Percentiles rank a stretch among this genome's conserved stretches.
Conservation (phyloP, 148 eudicot species). For the Silene uniflora region DNA sequence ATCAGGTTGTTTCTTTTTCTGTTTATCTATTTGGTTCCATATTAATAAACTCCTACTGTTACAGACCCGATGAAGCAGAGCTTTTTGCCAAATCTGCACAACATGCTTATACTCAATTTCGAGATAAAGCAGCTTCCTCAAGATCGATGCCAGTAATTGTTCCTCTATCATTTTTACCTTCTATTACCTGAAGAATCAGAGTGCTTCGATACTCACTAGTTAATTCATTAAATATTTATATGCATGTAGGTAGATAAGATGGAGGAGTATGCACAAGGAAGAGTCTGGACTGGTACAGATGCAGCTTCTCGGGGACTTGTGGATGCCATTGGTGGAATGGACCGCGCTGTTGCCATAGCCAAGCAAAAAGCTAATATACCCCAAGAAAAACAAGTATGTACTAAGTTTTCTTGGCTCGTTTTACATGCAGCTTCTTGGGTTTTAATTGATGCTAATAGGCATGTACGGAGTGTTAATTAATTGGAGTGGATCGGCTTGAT, state of each 20-base stretch:
- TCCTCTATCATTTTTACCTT: not conserved
- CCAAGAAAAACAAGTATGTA: slow-evolving; percentile 59
- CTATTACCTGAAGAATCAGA: slow-evolving; percentile 6
- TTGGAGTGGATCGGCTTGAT: not conserved
- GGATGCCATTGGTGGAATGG: slow-evolving; percentile 89
- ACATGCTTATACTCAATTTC: slow-evolving; percentile 61
- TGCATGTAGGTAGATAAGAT: slow-evolving; percentile 59
- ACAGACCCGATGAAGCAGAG: slow-evolving; percentile 85
- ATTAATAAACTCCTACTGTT: slow-evolving; percentile 7
- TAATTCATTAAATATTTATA: slow-evolving; percentile 4
- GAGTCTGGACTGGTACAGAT: slow-evolving; percentile 92
- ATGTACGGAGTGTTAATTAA: not conserved
- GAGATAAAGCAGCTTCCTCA: slow-evolving; percentile 89
- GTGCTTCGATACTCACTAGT: slow-evolving; percentile 5
- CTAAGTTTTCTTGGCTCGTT: slow-evolving; percentile 7
- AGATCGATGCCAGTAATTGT: slow-evolving; percentile 78
- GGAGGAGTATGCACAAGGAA: slow-evolving; percentile 94
- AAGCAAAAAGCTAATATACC: slow-evolving; percentile 81
- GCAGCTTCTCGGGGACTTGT: slow-evolving; percentile 78
- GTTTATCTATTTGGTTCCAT: slow-evolving; percentile 1
- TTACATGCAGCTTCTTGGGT: not conserved
- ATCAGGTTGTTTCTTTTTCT: not conserved
- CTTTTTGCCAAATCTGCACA: slow-evolving; percentile 78
- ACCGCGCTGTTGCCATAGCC: slow-evolving; percentile 85
- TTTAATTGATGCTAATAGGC: too few species aligned